Evolutionary conservation across 495 filamentous ascomycete genomes (phyloP).

Genomic region (Xylaria cubensis): DNA sequence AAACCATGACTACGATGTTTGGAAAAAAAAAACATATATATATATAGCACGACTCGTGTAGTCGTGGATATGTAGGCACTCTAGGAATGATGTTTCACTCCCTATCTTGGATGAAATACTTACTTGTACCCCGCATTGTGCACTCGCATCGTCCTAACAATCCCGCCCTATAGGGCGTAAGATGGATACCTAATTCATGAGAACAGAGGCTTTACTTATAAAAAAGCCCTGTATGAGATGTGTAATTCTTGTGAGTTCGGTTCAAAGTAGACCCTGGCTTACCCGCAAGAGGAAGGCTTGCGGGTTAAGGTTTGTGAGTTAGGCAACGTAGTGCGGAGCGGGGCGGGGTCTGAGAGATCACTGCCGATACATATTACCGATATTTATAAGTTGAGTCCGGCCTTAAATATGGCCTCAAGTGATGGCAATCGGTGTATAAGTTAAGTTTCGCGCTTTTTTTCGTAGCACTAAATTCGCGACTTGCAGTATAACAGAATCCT

Average conservation of each 20-base stretch:
- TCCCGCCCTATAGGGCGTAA: background rate
- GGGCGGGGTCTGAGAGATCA: slow-evolving; percentile 11
- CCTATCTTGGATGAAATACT: background rate
- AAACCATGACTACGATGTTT: background rate
- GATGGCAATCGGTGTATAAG: background rate
- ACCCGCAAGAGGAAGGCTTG: background rate
- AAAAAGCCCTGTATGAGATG: background rate
- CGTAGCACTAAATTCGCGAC: background rate
- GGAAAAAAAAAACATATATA: background rate
- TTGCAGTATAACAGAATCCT: background rate
- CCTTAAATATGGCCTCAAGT: too few relatives aligned
- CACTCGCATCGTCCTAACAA: background rate
- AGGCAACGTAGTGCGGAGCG: background rate
- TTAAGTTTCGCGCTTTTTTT: background rate
- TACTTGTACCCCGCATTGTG: background rate
- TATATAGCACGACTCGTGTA: background rate
- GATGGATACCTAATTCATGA: background rate
- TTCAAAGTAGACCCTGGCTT: background rate
- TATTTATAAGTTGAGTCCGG: background rate
- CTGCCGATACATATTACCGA: slow-evolving; percentile 14
- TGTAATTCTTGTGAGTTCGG: background rate
- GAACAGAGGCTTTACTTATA: background rate
- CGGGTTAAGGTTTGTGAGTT: background rate
- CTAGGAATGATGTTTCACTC: background rate
- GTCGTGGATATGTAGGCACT: background rate